Percentiles rank a stretch among this genome's conserved stretches.
phyloP scores from a whole-genome alignment of 345 rosid species.

The Arabis hirsuta region DNA sequence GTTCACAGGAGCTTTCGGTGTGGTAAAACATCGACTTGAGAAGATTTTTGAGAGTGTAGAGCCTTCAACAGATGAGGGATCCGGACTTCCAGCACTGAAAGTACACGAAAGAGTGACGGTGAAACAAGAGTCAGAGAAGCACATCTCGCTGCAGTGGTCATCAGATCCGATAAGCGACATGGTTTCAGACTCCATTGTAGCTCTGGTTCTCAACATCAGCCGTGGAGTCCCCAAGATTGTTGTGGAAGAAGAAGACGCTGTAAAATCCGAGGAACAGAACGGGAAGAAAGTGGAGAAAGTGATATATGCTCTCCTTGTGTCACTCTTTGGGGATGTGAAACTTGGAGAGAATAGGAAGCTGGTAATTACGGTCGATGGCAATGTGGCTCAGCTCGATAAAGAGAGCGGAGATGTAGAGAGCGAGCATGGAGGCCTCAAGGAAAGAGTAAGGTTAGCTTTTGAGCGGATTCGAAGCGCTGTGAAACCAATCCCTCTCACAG shows the following conservation, averaged over 20 bases:
- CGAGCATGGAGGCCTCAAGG: slow-evolving; percentile 83
- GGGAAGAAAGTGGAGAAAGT: slow-evolving; percentile 80
- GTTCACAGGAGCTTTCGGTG: slow-evolving; percentile 75
- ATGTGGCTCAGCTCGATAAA: slow-evolving; percentile 75
- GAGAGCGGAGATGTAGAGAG: slow-evolving; percentile 91
- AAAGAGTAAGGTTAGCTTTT: slow-evolving; percentile 70
- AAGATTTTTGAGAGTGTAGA: slow-evolving; percentile 86
- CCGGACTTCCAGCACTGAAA: slow-evolving; percentile 60
- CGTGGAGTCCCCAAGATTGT: slow-evolving; percentile 78
- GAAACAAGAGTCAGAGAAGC: slow-evolving; percentile 87
- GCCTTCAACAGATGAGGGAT: slow-evolving; percentile 72
- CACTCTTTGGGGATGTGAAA: slow-evolving; percentile 92
- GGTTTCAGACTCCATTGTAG: slow-evolving; percentile 91
- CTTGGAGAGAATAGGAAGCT: slow-evolving; percentile 77
- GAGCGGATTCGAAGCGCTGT: slow-evolving; percentile 74
- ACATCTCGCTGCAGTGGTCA: slow-evolving; percentile 82
- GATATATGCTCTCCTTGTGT: slow-evolving; percentile 71
- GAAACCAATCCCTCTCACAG: slow-evolving; percentile 71
- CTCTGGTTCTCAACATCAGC: slow-evolving; percentile 76
- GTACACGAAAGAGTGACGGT: slow-evolving; percentile 77
- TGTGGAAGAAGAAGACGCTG: slow-evolving; percentile 61
- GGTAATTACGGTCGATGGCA: slow-evolving; percentile 74
- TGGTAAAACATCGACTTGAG: slow-evolving; percentile 76
- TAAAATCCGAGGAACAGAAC: slow-evolving; percentile 66
- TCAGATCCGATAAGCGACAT: slow-evolving; percentile 90